Conservation (phyloP, 2,329 filamentous ascomycete species). For the Coniochaeta sp. region DNA sequence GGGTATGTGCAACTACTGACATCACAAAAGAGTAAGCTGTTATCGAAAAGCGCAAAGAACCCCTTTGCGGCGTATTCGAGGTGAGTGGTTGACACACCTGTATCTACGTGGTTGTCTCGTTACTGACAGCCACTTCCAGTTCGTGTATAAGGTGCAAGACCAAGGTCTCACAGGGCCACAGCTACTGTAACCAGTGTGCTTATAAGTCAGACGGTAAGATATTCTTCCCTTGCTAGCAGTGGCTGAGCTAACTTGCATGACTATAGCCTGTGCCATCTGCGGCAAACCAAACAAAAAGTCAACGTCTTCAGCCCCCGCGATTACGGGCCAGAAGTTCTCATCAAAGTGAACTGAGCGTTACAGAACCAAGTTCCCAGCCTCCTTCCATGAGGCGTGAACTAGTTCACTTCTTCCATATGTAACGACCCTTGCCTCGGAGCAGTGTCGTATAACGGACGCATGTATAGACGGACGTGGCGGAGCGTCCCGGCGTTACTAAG, state of each 20-base stretch:
- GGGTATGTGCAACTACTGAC: not conserved
- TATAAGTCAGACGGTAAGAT: slow-evolving; percentile 52
- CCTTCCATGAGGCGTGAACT: not conserved
- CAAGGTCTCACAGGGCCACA: slow-evolving; percentile 53
- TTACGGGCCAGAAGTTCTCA: slow-evolving; percentile 56
- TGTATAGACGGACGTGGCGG: not conserved
- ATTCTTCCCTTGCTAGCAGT: not conserved
- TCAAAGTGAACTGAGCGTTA: slow-evolving; percentile 37
- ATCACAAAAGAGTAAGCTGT: slow-evolving; percentile 48
- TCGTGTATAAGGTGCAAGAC: slow-evolving; percentile 55
- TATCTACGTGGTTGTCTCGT: not conserved
- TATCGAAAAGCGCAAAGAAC: slow-evolving; percentile 58
- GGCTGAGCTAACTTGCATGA: slow-evolving; percentile 7
- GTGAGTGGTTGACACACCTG: slow-evolving; percentile 6
- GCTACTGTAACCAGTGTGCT: slow-evolving; percentile 54
- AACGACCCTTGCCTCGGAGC: not conserved
- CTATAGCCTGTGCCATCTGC: slow-evolving; percentile 53
- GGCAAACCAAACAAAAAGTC: slow-evolving; percentile 49
- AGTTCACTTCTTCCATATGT: not conserved
- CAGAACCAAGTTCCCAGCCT: not conserved
- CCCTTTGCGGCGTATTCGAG: slow-evolving; percentile 56
- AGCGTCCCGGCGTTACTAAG: not conserved
- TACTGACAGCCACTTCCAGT: slow-evolving; percentile 18
- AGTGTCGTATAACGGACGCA: not conserved
- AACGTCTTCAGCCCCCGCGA: slow-evolving; percentile 40